Conservation (phyloP, 2,329 filamentous ascomycete species). For the Curvularia sp. region DNA sequence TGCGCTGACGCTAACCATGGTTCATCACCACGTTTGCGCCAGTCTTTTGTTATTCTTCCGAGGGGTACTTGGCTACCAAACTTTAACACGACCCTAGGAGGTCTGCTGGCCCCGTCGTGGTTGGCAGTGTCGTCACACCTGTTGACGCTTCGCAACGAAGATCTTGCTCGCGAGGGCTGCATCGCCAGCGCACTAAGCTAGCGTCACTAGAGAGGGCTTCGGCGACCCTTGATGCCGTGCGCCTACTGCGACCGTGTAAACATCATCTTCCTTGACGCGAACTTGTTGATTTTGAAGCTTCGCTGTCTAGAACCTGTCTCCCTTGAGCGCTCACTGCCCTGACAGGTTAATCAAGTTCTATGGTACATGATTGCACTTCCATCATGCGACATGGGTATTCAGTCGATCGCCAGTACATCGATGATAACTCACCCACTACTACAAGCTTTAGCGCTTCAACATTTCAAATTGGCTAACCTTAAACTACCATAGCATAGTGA, state of each 20-base stretch:
- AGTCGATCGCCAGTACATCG: background rate
- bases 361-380: background rate
- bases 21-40: slow-evolving; percentile 2
- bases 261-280: background rate
- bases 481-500: background rate
- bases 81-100: background rate
- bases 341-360: background rate
- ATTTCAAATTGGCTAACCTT: background rate
- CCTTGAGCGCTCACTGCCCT: background rate
- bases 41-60: background rate
- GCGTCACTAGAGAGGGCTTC: background rate
- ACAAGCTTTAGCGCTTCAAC: background rate
- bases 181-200: background rate
- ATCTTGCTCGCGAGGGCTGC: background rate
- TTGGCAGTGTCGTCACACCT: slow-evolving; percentile 1
- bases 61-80: background rate
- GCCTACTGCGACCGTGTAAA: background rate
- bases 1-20: slow-evolving; percentile 1
- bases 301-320: background rate
- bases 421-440: background rate
- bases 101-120: background rate
- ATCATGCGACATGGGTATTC: background rate
- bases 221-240: background rate
- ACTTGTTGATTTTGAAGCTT: background rate
- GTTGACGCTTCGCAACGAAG: background rate